phyloP scores from a whole-genome alignment of 2,329 filamentous ascomycete genomes.

The Triangularia verruculosa region DNA sequence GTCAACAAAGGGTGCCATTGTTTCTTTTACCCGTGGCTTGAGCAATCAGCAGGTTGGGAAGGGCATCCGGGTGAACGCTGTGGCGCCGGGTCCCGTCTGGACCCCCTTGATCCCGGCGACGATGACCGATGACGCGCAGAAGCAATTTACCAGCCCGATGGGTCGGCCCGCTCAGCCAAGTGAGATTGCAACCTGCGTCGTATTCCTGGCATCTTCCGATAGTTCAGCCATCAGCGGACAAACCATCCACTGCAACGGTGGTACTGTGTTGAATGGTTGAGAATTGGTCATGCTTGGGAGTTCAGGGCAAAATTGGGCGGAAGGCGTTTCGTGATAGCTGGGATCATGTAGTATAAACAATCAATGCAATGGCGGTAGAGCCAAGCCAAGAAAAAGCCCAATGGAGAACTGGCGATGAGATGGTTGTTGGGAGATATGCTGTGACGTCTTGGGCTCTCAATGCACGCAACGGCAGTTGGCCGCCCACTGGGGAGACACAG shows the following conservation, averaged over 20 bases:
- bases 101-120: constrained; percentile 72
- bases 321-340: not conserved
- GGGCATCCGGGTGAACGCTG: constrained; percentile 72
- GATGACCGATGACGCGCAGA: constrained; percentile 67
- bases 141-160: constrained; percentile 72
- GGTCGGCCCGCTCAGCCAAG: constrained; percentile 75
- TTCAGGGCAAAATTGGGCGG: not conserved
- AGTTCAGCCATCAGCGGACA: constrained; percentile 74
- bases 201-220: constrained; percentile 74
- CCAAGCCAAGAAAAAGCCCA: not conserved
- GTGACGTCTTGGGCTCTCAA: not conserved
- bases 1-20: constrained; percentile 72
- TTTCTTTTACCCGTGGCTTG: constrained; percentile 74
- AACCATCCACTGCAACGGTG: constrained; percentile 54
- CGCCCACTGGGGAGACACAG: not conserved
- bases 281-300: not conserved
- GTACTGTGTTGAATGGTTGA: constrained; percentile 48
- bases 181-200: constrained; percentile 78
- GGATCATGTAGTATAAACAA: not conserved
- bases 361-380: not conserved
- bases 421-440: not conserved
- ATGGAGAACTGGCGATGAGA: not conserved
- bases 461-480: not conserved
- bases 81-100: constrained; percentile 78
- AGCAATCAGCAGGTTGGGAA: constrained; percentile 70